Base-by-base conservation (phyloP, 1,284 basidiomycete species). In the Agroathelia rolfsii region DNA sequence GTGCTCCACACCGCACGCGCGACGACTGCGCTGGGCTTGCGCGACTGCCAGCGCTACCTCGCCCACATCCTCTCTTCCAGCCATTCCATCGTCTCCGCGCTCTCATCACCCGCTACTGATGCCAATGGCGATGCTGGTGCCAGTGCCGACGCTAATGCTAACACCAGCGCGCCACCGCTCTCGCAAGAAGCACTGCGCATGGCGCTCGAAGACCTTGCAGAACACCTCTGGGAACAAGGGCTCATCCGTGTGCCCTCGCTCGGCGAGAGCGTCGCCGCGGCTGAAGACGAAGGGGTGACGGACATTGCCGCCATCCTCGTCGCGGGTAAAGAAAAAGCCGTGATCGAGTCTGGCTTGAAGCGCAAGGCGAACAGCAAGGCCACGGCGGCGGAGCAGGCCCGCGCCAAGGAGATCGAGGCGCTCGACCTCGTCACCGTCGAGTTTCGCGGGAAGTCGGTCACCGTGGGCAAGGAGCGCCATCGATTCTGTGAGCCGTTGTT, bases 401-500 rank as follows among this genome's bases (percentile, higher is more conserved):
- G 82, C 14, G 80, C 80, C 30, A 66, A 69, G 40, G 83, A 87
- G 55, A 82, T 86, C 15, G 83, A 85, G 47, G 80, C 83, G 0
- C 59, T 87, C 38, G 86, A 90, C 55, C 68, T 87, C 38, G 56
- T 86, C 37, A 70, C 76, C n/a, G 55, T 88, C 9, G 67, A 83
- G 47, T 86, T 85, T 50, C 63, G 66, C 5, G 79, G 68, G 5
- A 69, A 76, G 47, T 71, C 77, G 30, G 56, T 96, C 40, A 81
- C 76, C 2, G 49, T 96, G 19, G 92, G 90, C 4, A 80, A 85
- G 46, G 85, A 92, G 46, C 69, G 90, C 29, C 89, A 95, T 62
- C 69, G 86, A 24, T 80, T 93, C 52, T 88, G 85, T 50, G 92
- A 95, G 50, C 88, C 90, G 6, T 63, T 96, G 20, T 87, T 92